Evolutionary conservation across 352 stramenopile species (phyloP).

Genomic region (Phytophthora niederhauseri): DNA sequence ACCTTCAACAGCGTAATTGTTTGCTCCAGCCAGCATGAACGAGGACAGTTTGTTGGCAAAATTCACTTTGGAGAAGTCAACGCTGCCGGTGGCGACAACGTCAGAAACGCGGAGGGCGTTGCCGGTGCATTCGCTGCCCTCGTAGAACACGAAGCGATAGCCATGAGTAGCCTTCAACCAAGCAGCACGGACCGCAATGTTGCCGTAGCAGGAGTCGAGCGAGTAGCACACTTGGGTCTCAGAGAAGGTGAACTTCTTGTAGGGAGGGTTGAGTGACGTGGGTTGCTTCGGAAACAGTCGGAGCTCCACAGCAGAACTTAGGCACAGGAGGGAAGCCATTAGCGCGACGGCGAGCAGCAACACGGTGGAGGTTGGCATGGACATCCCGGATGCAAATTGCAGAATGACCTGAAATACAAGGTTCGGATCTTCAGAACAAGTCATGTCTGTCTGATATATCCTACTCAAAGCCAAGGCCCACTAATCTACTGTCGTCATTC

Average conservation of each 20-base stretch:
- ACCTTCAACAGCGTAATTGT: conserved; percentile 1
- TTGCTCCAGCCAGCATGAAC: conserved; percentile 18
- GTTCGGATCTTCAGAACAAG: neutral
- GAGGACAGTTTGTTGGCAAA: conserved; percentile 25
- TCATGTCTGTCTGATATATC: neutral
- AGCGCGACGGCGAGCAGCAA: neutral
- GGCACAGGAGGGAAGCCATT: neutral
- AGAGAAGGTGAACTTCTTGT: conserved; percentile 24
- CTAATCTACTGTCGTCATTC: too few species aligned
- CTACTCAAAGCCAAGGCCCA: neutral
- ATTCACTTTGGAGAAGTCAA: conserved; percentile 15
- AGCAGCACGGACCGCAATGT: conserved; percentile 13
- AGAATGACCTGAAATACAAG: neutral
- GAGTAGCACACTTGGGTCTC: conserved; percentile 22
- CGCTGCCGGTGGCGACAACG: conserved; percentile 1
- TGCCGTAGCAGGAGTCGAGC: conserved; percentile 25
- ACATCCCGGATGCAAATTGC: neutral
- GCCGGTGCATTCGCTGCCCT: conserved; percentile 14
- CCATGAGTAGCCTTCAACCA: conserved; percentile 5
- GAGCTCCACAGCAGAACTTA: conserved; percentile 2
- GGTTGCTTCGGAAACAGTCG: conserved; percentile 17
- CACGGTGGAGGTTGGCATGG: neutral
- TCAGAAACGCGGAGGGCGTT: neutral
- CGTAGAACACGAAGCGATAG: conserved; percentile 16
- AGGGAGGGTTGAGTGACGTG: conserved; percentile 1